Base-by-base conservation (phyloP, 768 basidiomycete genomes). In the Tylopilus sp. region DNA sequence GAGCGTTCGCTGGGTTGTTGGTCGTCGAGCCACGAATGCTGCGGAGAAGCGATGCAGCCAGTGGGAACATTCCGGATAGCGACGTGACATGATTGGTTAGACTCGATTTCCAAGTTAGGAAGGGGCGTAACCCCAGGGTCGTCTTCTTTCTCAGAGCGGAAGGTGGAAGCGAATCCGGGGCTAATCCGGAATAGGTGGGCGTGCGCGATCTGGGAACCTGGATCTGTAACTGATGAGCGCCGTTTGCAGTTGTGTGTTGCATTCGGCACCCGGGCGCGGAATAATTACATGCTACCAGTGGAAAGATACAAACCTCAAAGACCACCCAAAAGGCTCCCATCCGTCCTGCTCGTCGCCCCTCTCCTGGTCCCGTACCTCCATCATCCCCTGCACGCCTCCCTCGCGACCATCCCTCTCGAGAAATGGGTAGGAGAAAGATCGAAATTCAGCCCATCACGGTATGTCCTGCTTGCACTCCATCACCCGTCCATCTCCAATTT, bases 381-480 rank as follows among this genome's bases (percentile, higher is more conserved):
- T 53, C 67, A 48, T 60, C 58, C 51, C 60, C 13, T 45, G 19
- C 43, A 22, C 12, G 21, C 37, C 37, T 41, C 49, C 40, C 2
- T 31, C 21, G 28, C 16, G 8, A 38, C 8, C 33, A 5, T 34
- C 48, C 37, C 48, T 29, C 43, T 56, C 48, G 16, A 43, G 55
- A 68, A 61, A 86, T 86, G 87, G 87, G 87, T 58, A 74, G 87
- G 69, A 74, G 87, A 75, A 89, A 89, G 76, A 89, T 89, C 63
- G 87, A 87, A 74, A 89, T 89, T 41, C 85, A 87, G 68, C 86
- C 87, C 59, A 89, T 89, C 66, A 84, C 83, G 2, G 87, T 88
- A 59, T 67, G 86, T 80, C 55, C 50, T 45, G 40, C 46, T 53
- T 55, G 55, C 46, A 31, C 53, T 34, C 45, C 43, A 48, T 31